Evolutionary conservation across 1,284 basidiomycete species (phyloP).

Genomic region (Moniliophthora roreri): DNA sequence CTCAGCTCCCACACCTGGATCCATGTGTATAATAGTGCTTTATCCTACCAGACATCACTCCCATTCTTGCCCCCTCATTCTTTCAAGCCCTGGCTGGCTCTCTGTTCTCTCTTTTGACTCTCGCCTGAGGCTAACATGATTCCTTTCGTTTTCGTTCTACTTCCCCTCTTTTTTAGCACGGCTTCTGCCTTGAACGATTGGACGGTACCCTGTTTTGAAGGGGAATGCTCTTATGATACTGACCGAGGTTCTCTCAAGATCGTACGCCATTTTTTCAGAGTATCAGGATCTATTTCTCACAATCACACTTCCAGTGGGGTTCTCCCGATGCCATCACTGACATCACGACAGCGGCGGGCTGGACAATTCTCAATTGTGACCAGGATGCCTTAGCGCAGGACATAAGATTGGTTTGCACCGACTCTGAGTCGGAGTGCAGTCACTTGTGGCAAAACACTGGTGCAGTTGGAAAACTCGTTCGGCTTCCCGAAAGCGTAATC

Average conservation of each 20-base stretch:
- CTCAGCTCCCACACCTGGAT: no score
- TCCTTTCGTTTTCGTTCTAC: constrained; percentile 8
- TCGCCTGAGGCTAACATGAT: neutral
- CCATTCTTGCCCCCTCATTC: neutral
- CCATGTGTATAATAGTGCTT: no score
- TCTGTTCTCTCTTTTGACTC: neutral
- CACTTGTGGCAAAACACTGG: constrained; percentile 17
- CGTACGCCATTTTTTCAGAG: constrained; percentile 1
- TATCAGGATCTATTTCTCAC: neutral
- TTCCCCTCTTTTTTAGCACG: neutral
- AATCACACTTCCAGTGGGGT: constrained; percentile 14
- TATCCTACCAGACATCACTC: neutral
- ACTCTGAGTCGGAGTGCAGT: constrained; percentile 10
- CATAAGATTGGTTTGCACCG: constrained; percentile 19
- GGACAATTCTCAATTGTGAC: constrained; percentile 19
- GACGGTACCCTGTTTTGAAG: constrained; percentile 14
- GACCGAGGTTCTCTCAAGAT: constrained; percentile 16
- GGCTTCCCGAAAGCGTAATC: constrained; percentile 18
- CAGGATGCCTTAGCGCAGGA: constrained; percentile 13
- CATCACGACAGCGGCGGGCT: constrained; percentile 17
- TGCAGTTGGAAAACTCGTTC: constrained; percentile 20
- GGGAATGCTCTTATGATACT: constrained; percentile 16
- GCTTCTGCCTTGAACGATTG: constrained; percentile 16
- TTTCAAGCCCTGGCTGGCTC: constrained; percentile 5
- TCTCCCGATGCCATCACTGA: constrained; percentile 17